A percentile compares a stretch with the other conserved stretches of the same genome.
Conservation (phyloP, 2,329 filamentous ascomycete genomes). For the Acarospora socialis region DNA sequence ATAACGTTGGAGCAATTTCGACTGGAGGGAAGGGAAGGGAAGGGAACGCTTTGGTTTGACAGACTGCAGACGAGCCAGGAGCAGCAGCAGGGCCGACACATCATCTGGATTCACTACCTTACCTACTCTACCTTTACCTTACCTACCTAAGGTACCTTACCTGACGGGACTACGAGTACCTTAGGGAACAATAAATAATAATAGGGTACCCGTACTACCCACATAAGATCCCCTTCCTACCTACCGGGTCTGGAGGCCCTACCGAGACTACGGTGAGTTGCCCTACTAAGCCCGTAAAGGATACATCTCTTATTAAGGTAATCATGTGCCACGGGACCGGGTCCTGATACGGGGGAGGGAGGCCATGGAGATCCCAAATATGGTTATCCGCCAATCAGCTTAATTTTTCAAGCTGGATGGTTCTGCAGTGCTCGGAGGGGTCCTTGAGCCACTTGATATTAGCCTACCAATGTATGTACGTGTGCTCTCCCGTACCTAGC, state of each 20-base stretch:
- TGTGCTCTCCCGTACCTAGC: no score
- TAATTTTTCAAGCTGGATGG: no score
- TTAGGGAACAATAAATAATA: neutral
- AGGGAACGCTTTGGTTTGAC: conserved; percentile 1
- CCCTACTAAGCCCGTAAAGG: neutral
- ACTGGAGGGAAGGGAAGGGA: neutral
- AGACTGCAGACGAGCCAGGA: neutral
- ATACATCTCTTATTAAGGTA: no score
- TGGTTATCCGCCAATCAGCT: no score
- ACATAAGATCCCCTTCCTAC: neutral
- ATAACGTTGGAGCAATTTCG: neutral
- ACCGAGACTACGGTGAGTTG: neutral
- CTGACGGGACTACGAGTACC: neutral
- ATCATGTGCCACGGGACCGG: no score
- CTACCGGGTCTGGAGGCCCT: neutral
- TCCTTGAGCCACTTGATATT: no score
- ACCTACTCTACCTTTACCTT: no score
- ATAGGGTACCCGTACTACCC: neutral
- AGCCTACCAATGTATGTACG: no score
- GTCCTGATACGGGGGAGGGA: no score
- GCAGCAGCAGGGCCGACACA: neutral
- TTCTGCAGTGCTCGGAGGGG: no score
- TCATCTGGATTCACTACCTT: neutral
- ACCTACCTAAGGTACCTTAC: no score
- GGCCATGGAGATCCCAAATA: no score